Evolutionary conservation across 1,139 yeast genomes (phyloP), one percentile per base, ranked within the genome.

Genomic region (Spathaspora sp.): DNA sequence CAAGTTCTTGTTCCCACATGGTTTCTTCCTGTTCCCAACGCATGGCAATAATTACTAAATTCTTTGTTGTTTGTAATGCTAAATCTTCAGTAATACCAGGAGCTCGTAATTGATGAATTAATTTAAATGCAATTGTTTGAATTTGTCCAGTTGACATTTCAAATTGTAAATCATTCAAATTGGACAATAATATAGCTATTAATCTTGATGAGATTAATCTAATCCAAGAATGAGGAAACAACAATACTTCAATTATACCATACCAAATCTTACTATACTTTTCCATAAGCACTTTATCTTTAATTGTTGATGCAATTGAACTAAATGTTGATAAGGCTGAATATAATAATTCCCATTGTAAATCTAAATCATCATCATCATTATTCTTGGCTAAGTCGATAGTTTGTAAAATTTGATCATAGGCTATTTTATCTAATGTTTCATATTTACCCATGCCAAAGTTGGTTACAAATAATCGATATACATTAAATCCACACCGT

Each of bases 181-280:
- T 74, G 3, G 73, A 58, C 43, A 87, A 67, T 41, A 85, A 61
- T 2, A 68, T 60, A 1, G 84, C 82, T 37, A 84, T 63, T 41
- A 89, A 69, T 44, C 91, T 74, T n/a, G 86, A 70, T 0, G 95
- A 69, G 4, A 80, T 71, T 47, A 87, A 72, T 58, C 98, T 81
- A 10, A 91, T 86, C 98, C 98, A 91, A 0, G 95, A 77, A 63
- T 91, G 98, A 2, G 97, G 97, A 63, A 81, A 93, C 44, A 91
- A 69, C 51, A 90, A 70, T 23, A 82, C 68, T 10, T 75, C 76
- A 25, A 81, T 72, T 5, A 86, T 68, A 17, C 67, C 64, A 10
- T 61, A 58, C 93, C 95, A 86, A 10, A 79, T 55, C 1, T 40
- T 42, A 33, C 64, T 70, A 54, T 64, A 75, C 1, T 47, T 48